These are phyloP conservation scores for Penicillium goetzii DNA, from an alignment of 495 filamentous ascomycete species.

Conservation along the genomic window DNA sequence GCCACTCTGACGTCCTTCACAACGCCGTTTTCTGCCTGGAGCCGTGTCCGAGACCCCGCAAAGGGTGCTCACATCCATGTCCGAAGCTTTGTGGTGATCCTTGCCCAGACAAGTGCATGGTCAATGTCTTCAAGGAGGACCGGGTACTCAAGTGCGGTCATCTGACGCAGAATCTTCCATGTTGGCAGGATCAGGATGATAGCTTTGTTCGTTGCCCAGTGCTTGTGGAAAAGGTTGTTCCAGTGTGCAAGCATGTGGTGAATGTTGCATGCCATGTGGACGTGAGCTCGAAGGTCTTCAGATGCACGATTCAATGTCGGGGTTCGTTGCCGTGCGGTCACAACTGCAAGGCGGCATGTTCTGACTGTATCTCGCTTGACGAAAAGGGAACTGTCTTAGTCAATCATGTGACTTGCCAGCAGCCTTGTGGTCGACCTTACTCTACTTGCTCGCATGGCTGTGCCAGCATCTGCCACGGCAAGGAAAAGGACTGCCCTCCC, in stretches of 20 bases:
- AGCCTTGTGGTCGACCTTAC: slow-evolving; percentile 56
- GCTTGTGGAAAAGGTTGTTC: slow-evolving; percentile 47
- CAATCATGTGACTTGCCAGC: slow-evolving; percentile 56
- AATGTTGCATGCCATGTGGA: slow-evolving; percentile 55
- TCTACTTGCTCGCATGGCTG: slow-evolving; percentile 64
- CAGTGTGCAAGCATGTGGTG: slow-evolving; percentile 58
- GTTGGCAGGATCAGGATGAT: slow-evolving; percentile 53
- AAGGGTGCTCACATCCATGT: slow-evolving; percentile 65
- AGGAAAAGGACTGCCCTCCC: slow-evolving; percentile 50
- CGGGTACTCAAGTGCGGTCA: slow-evolving; percentile 66
- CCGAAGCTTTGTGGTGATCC: slow-evolving; percentile 61
- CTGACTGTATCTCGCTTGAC: slow-evolving; percentile 45
- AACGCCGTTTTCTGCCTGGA: slow-evolving; percentile 63
- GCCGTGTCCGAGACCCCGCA: slow-evolving; percentile 58
- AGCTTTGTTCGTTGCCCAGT: slow-evolving; percentile 41
- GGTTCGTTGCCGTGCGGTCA: slow-evolving; percentile 62
- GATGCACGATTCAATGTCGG: slow-evolving; percentile 54
- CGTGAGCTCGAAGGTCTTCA: slow-evolving; percentile 36
- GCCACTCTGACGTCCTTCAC: slow-evolving; percentile 71
- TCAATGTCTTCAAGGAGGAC: slow-evolving; percentile 39
- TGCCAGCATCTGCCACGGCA: slow-evolving; percentile 55
- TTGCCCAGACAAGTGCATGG: slow-evolving; percentile 55
- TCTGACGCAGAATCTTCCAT: slow-evolving; percentile 46
- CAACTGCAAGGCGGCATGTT: slow-evolving; percentile 56
- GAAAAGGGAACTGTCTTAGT: slow-evolving; percentile 7